Evolutionary conservation across 2,329 filamentous ascomycete genomes (phyloP).

Genomic region (Penicillium brasilianum): DNA sequence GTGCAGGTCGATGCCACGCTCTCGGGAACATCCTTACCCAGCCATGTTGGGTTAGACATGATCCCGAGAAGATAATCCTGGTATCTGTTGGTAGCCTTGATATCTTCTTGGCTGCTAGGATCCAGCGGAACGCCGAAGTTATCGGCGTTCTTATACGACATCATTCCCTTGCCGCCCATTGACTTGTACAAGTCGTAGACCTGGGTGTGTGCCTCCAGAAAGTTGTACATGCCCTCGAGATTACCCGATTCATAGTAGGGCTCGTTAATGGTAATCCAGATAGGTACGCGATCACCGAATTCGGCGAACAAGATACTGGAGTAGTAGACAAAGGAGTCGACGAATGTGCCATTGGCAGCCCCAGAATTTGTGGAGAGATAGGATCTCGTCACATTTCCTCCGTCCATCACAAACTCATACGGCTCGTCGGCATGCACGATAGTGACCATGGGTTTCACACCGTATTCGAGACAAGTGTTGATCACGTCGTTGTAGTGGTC

Average conservation of each 20-base stretch:
- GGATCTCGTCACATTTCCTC: background rate
- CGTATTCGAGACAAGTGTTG: conserved; percentile 7
- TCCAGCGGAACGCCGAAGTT: conserved; percentile 8
- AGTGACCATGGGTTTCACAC: conserved; percentile 6
- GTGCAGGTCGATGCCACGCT: background rate
- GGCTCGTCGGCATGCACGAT: conserved; percentile 6
- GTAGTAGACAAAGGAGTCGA: conserved; percentile 8
- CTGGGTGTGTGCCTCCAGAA: conserved; percentile 5
- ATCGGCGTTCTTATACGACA: conserved; percentile 4
- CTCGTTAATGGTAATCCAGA: conserved; percentile 11
- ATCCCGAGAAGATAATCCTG: conserved; percentile 4
- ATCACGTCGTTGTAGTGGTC: conserved; percentile 11
- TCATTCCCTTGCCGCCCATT: conserved; percentile 2
- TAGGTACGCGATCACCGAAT: conserved; percentile 7
- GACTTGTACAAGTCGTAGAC: conserved; percentile 9
- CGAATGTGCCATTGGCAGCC: conserved; percentile 2
- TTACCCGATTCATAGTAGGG: conserved; percentile 6
- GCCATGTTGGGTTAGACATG: conserved; percentile 4
- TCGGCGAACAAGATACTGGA: background rate
- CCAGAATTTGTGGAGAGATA: background rate
- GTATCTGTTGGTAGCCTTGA: background rate
- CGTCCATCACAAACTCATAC: conserved; percentile 1
- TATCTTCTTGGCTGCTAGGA: background rate
- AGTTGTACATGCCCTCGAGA: conserved; percentile 2
- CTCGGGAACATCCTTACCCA: conserved; percentile 5